Conservation (phyloP, 495 filamentous ascomycete genomes). For the Glutinoglossum americanum region DNA sequence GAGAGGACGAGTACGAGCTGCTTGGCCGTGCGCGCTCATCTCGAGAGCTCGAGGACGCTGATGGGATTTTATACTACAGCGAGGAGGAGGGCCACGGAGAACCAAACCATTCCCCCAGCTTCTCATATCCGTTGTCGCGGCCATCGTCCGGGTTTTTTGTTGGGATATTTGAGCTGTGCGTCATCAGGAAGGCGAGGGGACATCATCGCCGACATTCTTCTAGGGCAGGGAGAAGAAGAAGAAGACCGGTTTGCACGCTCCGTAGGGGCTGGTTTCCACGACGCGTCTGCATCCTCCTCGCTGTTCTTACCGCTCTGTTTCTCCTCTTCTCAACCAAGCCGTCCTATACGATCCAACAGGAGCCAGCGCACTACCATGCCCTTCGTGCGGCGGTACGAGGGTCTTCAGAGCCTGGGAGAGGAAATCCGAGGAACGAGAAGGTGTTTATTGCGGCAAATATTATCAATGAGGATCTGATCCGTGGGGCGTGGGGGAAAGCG, state of each 20-base stretch:
- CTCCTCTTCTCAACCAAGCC: background rate
- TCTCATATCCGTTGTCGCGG: background rate
- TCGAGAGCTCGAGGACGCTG: background rate
- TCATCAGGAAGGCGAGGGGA: background rate
- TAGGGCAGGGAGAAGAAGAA: background rate
- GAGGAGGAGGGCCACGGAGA: background rate
- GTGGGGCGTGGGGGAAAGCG: conserved; percentile 42
- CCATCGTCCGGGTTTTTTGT: background rate
- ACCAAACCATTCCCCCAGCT: background rate
- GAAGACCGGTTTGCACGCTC: background rate
- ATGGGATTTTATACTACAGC: background rate
- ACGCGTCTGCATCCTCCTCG: background rate
- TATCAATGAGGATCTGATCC: conserved; percentile 39
- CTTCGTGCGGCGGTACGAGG: background rate
- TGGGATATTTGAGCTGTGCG: background rate
- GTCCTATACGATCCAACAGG: background rate
- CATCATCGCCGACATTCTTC: background rate
- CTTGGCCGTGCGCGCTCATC: background rate
- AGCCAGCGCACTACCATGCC: background rate
- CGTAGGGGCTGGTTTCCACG: background rate
- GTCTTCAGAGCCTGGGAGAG: background rate
- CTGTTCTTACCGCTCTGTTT: background rate
- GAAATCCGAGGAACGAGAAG: conserved; percentile 38
- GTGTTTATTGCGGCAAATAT: conserved; percentile 60
- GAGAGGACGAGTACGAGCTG: background rate